These are phyloP conservation scores for Schwanniomyces vanrijiae DNA, from an alignment of 805 yeast species.

Conservation along the genomic window DNA sequence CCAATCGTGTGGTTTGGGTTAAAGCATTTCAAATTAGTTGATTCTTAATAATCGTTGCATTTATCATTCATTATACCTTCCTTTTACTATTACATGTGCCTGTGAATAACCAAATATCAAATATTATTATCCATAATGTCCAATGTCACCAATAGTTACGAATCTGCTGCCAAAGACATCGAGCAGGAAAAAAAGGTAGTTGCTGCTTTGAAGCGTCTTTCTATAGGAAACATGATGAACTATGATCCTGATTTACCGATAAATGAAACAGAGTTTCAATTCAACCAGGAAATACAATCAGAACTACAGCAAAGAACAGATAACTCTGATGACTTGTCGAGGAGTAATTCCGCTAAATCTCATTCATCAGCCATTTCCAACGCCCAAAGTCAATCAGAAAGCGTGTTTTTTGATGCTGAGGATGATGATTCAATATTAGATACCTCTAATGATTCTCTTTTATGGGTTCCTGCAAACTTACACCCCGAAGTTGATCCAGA, in stretches of 20 bases:
- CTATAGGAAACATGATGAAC: slow-evolving; percentile 61
- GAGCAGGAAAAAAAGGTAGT: slow-evolving; percentile 75
- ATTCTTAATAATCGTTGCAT: not conserved
- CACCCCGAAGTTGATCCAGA: slow-evolving; percentile 97
- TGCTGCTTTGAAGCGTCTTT: slow-evolving; percentile 68
- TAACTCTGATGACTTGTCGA: not conserved
- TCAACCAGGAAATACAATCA: not conserved
- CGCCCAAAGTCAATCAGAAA: slow-evolving; percentile 11
- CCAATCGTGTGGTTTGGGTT: not conserved
- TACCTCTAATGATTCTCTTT: slow-evolving; percentile 42
- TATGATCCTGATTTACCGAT: slow-evolving; percentile 74
- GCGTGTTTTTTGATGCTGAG: slow-evolving; percentile 16
- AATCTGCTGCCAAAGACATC: slow-evolving; percentile 69
- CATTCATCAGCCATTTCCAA: not conserved
- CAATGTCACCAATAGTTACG: slow-evolving; percentile 21
- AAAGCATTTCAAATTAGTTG: not conserved
- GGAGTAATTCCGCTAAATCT: not conserved
- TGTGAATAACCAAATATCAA: not conserved
- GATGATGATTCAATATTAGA: slow-evolving; percentile 17
- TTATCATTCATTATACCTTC: not conserved
- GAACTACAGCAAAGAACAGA: not conserved
- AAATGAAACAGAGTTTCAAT: slow-evolving; percentile 24
- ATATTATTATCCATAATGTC: slow-evolving; percentile 1
- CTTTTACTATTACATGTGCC: not conserved
- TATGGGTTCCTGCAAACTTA: slow-evolving; percentile 95